Conservation (phyloP, 1,139 yeast genomes). For the Taphrina communis region DNA sequence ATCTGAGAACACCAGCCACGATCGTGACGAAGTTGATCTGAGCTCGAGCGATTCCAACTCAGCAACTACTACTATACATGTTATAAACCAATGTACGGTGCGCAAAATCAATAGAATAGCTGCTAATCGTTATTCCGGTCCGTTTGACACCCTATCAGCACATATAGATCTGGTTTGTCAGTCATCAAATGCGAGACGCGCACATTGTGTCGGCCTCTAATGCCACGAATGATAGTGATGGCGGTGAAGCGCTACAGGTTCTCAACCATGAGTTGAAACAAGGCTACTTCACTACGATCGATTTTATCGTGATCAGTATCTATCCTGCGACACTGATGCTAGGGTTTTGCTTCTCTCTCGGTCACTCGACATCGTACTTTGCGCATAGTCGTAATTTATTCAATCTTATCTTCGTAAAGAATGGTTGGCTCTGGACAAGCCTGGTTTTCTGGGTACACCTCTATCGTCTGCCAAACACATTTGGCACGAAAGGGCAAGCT, state of each 20-base stretch:
- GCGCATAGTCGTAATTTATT: slow-evolving; percentile 68
- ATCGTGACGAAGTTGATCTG: background rate
- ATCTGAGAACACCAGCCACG: background rate
- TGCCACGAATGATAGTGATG: background rate
- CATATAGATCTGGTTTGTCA: background rate
- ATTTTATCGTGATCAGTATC: slow-evolving; percentile 28
- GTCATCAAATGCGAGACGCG: background rate
- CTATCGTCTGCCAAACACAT: slow-evolving; percentile 43
- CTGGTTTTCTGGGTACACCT: slow-evolving; percentile 52
- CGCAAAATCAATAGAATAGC: too few species aligned
- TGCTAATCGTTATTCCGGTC: too few species aligned
- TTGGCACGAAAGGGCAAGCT: slow-evolving; percentile 42
- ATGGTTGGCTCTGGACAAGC: slow-evolving; percentile 94
- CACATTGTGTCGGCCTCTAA: background rate
- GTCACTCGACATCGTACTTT: slow-evolving; percentile 52
- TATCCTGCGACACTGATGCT: slow-evolving; percentile 34
- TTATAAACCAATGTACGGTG: too few species aligned
- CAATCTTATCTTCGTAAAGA: slow-evolving; percentile 77
- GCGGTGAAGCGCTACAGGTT: background rate
- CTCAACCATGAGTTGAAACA: slow-evolving; percentile 1
- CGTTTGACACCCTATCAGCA: too few species aligned
- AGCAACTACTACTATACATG: too few species aligned
- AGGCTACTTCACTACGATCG: slow-evolving; percentile 29
- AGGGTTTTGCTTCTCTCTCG: slow-evolving; percentile 35
- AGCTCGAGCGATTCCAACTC: too few species aligned